Evolutionary conservation across 2,329 filamentous ascomycete species (phyloP), one percentile per base, ranked within the genome.

Genomic region (Talaromyces atroroseus): DNA sequence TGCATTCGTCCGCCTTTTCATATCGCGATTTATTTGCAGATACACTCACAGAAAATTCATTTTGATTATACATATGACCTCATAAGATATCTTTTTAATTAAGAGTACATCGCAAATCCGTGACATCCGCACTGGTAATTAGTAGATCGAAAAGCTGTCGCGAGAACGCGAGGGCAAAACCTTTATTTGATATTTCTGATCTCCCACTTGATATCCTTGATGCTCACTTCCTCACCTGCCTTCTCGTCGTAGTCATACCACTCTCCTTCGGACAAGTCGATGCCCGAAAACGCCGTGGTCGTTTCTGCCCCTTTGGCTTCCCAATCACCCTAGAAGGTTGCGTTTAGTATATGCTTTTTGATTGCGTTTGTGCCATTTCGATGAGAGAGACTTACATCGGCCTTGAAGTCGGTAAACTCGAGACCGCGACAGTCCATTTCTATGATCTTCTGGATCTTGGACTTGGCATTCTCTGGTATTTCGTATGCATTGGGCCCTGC

Each of bases 241-340:
- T 97, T 96, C 75, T 97, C 92, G 64, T 97, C 92, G 66, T 97
- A 99, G 65, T 97, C 92, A 72, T 88, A 99, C 94, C 94, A 99
- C 66, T 99, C 94, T 24, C 89, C 92, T 26, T 99, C 94, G 0
- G 79, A 78, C 55, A 99, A 75, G 63, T 97, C 92, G 54, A 97
- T 88, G 5, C 76, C 84, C 0, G 83, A 80, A 67, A 99, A 99
- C 65, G 90, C 89, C 42, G 89, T 94, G 10, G 80, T 81, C 0
- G 90, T 91, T 18, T 96, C 92, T 16, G 81, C 59, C 2, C 92
- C 94, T 48, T 88, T 90, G 0, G 88, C 92, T 56, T 92, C 78
- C 89, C 92, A 99, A 49, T 95, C 89, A 12, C 94, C 94, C 88
- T 95, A 51, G 6, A 44, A 38, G n/a, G n/a, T n/a, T n/a, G n/a